Conservation (phyloP, 1,284 basidiomycete species). For the Marasmius sp. region DNA sequence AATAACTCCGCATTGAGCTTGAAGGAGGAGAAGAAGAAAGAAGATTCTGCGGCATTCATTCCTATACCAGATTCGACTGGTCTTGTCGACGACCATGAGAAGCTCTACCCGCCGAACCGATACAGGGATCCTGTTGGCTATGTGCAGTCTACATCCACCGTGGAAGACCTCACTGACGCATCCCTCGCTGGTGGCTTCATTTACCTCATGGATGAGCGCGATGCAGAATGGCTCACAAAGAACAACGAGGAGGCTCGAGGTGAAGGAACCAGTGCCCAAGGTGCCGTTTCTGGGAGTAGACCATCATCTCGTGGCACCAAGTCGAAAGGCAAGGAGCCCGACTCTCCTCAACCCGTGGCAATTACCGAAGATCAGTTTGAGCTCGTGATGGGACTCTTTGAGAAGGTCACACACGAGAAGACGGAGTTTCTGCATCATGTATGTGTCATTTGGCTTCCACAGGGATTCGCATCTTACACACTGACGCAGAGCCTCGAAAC, state of each 20-base stretch:
- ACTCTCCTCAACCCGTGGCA: conserved; percentile 55
- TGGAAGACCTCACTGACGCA: conserved; percentile 72
- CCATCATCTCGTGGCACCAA: conserved; percentile 65
- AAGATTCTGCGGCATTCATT: conserved; percentile 65
- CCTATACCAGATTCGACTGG: conserved; percentile 92
- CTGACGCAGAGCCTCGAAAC: conserved; percentile 52
- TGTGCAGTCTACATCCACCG: conserved; percentile 84
- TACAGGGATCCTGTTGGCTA: conserved; percentile 83
- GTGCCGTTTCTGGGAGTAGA: conserved; percentile 56
- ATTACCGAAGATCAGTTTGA: conserved; percentile 93
- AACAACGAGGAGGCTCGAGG: conserved; percentile 89
- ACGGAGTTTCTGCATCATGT: conserved; percentile 92
- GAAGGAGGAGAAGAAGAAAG: conserved; percentile 39
- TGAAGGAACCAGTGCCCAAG: conserved; percentile 78
- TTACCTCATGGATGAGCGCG: conserved; percentile 96
- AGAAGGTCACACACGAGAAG: conserved; percentile 88
- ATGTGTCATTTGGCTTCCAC: conserved; percentile 29
- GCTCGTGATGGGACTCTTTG: conserved; percentile 92
- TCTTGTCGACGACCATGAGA: conserved; percentile 71
- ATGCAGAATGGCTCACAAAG: conserved; percentile 91
- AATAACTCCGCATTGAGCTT: conserved; percentile 42
- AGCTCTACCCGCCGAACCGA: conserved; percentile 66
- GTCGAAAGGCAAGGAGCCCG: conserved; percentile 77
- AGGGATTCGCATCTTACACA: conserved; percentile 4
- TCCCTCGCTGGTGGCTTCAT: conserved; percentile 71